Evolutionary conservation across 2,329 filamentous ascomycete genomes (phyloP).

Genomic region (Cladosporium halotolerans): DNA sequence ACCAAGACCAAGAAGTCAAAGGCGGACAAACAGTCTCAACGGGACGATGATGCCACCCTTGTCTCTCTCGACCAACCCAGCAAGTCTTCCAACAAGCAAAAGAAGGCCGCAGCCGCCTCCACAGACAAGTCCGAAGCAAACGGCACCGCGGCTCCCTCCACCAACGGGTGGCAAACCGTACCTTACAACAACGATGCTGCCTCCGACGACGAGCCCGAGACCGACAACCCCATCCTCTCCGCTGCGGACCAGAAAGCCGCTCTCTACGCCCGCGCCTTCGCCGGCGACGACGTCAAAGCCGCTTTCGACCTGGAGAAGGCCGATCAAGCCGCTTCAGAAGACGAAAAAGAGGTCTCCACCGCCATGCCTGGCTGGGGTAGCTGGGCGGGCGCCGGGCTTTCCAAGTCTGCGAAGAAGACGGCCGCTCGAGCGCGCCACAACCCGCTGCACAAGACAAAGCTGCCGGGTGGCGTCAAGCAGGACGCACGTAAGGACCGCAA

Average conservation of each 20-base stretch:
- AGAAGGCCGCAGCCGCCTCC: slow-evolving; percentile 16
- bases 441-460: slow-evolving; percentile 53
- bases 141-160: slow-evolving; percentile 22
- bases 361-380: slow-evolving; percentile 91
- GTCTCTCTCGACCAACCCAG: slow-evolving; percentile 7
- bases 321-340: slow-evolving; percentile 65
- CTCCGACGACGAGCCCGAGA: slow-evolving; percentile 20
- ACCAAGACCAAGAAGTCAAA: slow-evolving; percentile 18
- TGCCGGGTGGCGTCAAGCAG: slow-evolving; percentile 63
- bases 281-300: slow-evolving; percentile 73
- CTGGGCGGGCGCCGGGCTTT: slow-evolving; percentile 82
- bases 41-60: slow-evolving; percentile 16
- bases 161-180: slow-evolving; percentile 41
- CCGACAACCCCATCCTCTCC: slow-evolving; percentile 21
- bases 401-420: slow-evolving; percentile 59
- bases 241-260: slow-evolving; percentile 51
- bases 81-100: slow-evolving; percentile 7
- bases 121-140: slow-evolving; percentile 13
- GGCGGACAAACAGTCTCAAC: slow-evolving; percentile 13
- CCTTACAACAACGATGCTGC: slow-evolving; percentile 31
- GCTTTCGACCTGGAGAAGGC: slow-evolving; percentile 79
- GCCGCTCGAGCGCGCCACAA: slow-evolving; percentile 46
- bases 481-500: slow-evolving; percentile 65
- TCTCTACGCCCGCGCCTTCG: slow-evolving; percentile 73
- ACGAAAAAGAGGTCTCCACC: slow-evolving; percentile 73